A percentile compares a stretch with the other conserved stretches of the same genome.
phyloP scores from a whole-genome alignment of 2,329 filamentous ascomycete species.

The Ascochyta clinopodiicola region DNA sequence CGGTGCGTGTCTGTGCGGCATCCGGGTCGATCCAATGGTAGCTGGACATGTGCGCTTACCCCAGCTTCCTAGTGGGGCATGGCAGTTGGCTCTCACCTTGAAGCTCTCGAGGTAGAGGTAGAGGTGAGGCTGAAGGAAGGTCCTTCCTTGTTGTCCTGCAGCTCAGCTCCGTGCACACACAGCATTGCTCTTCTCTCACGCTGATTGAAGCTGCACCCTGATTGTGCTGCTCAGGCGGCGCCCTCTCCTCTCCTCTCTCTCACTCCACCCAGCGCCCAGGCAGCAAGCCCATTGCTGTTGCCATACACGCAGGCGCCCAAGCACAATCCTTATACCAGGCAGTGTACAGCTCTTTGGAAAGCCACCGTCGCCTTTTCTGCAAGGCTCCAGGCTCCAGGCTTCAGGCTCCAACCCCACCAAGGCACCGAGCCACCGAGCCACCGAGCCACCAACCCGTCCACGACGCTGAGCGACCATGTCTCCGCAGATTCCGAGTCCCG shows the following conservation, averaged over 20 bases:
- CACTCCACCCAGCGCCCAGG: neutral
- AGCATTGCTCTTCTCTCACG: neutral
- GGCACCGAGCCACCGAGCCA: too few relatives aligned
- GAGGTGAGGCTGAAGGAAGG: conserved; percentile 9
- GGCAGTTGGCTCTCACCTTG: neutral
- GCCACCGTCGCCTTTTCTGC: neutral
- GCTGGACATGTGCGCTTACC: conserved; percentile 9
- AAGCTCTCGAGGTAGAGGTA: too few relatives aligned
- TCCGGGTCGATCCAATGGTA: neutral
- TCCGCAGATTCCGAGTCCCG: conserved; percentile 2
- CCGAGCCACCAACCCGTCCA: too few relatives aligned
- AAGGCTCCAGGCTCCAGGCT: neutral
- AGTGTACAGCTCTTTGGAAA: neutral
- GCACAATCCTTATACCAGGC: neutral
- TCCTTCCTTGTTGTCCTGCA: neutral
- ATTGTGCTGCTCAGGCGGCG: neutral
- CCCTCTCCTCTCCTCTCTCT: neutral
- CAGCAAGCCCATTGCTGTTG: neutral
- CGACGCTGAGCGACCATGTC: conserved; percentile 31
- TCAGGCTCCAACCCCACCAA: neutral
- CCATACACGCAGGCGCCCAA: neutral
- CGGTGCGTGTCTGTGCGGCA: neutral
- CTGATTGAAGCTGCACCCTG: neutral
- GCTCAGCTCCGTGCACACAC: neutral
- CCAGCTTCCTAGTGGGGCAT: conserved; percentile 13